Evolutionary conservation across 2,329 filamentous ascomycete genomes (phyloP).

Genomic region (Teratosphaeria viscida): DNA sequence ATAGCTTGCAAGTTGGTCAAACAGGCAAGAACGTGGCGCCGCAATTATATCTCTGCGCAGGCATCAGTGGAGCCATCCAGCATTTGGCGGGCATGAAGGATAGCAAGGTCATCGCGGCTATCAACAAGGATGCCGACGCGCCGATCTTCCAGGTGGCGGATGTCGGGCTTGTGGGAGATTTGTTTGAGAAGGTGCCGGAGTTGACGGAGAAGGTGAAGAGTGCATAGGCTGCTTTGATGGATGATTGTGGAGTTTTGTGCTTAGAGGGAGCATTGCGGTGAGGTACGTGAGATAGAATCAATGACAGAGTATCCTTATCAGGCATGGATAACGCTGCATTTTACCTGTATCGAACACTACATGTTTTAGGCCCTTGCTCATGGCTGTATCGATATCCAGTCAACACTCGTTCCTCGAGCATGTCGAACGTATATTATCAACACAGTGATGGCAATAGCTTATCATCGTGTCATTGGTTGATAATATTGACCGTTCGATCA

Average conservation of each 20-base stretch:
- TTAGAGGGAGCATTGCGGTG: background rate
- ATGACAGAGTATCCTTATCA: background rate
- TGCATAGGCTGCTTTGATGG: background rate
- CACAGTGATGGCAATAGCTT: too few species aligned
- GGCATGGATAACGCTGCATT: background rate
- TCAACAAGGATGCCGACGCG: conserved; percentile 95
- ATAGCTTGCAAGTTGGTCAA: conserved; percentile 95
- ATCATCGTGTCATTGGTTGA: too few species aligned
- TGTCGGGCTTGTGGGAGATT: conserved; percentile 85
- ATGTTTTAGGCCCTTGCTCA: background rate
- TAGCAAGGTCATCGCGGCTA: conserved; percentile 96
- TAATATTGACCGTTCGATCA: too few species aligned
- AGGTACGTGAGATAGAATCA: background rate
- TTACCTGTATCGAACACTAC: background rate
- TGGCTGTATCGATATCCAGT: background rate
- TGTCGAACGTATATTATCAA: too few species aligned
- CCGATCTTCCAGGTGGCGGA: conserved; percentile 98
- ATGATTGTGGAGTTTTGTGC: background rate
- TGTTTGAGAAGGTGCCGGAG: conserved; percentile 93
- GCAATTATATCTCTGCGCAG: conserved; percentile 86
- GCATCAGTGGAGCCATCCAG: conserved; percentile 95
- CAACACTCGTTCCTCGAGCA: too few species aligned
- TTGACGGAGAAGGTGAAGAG: conserved; percentile 85
- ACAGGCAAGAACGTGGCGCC: conserved; percentile 98
- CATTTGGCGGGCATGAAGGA: conserved; percentile 99